These are phyloP conservation scores for Solanum etuberosum DNA, from an alignment of 257 asterid genomes.

Conservation along the genomic window DNA sequence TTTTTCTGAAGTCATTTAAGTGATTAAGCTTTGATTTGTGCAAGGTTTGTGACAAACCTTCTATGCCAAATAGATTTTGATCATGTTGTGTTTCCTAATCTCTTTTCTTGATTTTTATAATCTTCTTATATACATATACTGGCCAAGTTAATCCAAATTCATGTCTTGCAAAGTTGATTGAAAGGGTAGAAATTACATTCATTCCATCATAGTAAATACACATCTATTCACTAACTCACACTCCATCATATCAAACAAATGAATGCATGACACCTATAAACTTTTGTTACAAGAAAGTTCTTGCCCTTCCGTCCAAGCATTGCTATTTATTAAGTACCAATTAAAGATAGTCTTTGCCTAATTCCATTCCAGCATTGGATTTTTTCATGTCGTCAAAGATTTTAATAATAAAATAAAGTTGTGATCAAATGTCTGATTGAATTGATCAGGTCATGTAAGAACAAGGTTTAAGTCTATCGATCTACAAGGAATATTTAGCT, in stretches of 20 bases:
- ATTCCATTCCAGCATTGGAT: not conserved
- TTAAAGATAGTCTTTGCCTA: not conserved
- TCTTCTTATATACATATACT: too few species aligned
- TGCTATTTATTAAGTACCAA: not conserved
- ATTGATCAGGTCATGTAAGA: not conserved
- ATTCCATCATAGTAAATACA: accelerated
- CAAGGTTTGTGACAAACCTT: not conserved
- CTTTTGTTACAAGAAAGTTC: not conserved
- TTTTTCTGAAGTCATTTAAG: not conserved
- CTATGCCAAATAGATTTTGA: not conserved
- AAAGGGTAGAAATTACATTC: too few species aligned
- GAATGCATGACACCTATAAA: not conserved
- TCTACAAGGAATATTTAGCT: not conserved
- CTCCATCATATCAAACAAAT: not conserved
- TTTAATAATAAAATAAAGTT: not conserved
- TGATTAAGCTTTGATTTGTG: not conserved
- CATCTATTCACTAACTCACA: not conserved
- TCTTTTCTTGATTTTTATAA: not conserved
- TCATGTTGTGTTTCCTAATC: not conserved
- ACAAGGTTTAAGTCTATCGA: not conserved
- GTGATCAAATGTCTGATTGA: too few species aligned
- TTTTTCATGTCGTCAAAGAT: not conserved
- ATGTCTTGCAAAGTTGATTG: not conserved
- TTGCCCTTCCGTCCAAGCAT: not conserved
- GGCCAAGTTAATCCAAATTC: too few species aligned